phyloP scores from a whole-genome alignment of 805 yeast species.

The Candida pini region DNA sequence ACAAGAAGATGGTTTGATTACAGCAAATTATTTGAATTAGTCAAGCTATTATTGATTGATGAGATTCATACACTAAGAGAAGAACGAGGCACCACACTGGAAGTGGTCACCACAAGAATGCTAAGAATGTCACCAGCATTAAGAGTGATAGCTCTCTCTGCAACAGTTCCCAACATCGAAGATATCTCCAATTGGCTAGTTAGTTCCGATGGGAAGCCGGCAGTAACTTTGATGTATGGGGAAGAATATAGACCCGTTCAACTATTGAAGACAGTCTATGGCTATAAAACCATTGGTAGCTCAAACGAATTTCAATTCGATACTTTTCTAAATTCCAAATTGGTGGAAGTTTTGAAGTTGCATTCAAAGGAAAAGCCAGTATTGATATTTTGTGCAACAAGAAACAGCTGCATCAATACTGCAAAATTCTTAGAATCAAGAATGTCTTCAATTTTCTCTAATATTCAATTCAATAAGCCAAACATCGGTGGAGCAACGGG shows the following conservation, averaged over 20 bases:
- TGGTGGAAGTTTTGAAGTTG: conserved; percentile 33
- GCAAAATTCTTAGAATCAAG: conserved; percentile 34
- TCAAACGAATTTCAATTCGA: conserved; percentile 47
- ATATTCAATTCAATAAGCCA: neutral
- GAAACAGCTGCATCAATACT: conserved; percentile 41
- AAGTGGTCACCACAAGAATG: conserved; percentile 44
- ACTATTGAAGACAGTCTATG: conserved; percentile 38
- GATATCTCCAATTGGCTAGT: conserved; percentile 43
- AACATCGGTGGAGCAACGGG: conserved; percentile 3
- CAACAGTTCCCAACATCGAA: conserved; percentile 46
- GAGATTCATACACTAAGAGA: conserved; percentile 44
- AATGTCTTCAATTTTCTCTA: conserved; percentile 3
- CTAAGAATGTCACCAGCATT: conserved; percentile 30
- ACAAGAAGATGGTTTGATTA: conserved; percentile 47
- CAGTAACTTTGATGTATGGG: conserved; percentile 37
- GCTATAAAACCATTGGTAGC: conserved; percentile 29
- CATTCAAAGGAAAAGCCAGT: conserved; percentile 40
- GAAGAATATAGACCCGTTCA: conserved; percentile 43
- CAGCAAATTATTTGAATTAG: conserved; percentile 32
- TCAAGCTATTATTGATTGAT: conserved; percentile 41
- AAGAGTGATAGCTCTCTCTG: conserved; percentile 45
- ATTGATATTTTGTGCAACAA: conserved; percentile 48
- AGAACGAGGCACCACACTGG: conserved; percentile 43
- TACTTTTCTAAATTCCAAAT: conserved; percentile 34
- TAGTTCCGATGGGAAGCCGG: conserved; percentile 16